Percentiles rank a stretch among this genome's conserved stretches.
Conservation (phyloP, 176 grass and related monocot species). For the Triticum dicoccoides region DNA sequence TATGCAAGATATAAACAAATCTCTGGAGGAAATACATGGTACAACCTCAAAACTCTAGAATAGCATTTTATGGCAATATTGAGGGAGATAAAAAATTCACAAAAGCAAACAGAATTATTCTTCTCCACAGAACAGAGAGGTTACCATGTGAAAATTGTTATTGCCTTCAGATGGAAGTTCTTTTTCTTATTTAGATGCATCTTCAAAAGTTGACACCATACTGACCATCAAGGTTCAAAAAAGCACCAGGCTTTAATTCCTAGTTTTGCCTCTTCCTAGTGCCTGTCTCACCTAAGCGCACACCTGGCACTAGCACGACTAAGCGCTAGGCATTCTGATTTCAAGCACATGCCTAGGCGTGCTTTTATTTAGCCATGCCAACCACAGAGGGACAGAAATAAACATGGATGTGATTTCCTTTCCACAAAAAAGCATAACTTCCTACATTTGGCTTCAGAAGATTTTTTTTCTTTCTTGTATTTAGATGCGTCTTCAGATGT, state of each 20-base stretch:
- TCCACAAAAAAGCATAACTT: neutral
- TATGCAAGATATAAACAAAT: neutral
- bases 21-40: neutral
- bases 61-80: neutral
- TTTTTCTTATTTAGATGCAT: neutral
- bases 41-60: neutral
- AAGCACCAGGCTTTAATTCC: neutral
- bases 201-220: neutral
- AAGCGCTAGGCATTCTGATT: neutral
- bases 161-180: neutral
- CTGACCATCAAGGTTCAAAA: neutral
- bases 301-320: neutral
- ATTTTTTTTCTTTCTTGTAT: neutral
- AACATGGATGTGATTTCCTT: neutral
- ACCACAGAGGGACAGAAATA: neutral
- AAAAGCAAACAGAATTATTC: neutral
- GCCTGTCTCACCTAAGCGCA: neutral
- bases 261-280: neutral
- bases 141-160: neutral
- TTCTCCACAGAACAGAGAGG: neutral
- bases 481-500: neutral
- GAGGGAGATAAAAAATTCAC: neutral
- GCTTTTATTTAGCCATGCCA: neutral
- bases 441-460: neutral
- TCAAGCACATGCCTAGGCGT: neutral